Conservation (phyloP, 768 basidiomycete species). For the Naganishia vishniacii region DNA sequence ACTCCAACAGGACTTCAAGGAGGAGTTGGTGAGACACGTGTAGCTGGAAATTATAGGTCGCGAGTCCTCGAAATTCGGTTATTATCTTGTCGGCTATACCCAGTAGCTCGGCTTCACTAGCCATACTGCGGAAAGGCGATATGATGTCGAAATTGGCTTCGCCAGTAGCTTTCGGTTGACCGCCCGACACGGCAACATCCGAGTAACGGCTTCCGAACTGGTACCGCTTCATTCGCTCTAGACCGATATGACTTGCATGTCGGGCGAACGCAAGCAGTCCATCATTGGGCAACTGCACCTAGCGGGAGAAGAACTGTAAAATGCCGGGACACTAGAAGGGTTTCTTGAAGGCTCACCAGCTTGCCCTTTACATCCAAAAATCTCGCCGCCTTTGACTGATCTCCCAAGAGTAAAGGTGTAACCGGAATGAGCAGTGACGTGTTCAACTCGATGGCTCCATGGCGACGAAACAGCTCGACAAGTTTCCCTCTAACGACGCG, state of each 20-base stretch:
- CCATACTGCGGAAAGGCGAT: slow-evolving; percentile 40
- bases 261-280: slow-evolving; percentile 42
- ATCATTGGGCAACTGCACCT: slow-evolving; percentile 38
- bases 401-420: slow-evolving; percentile 56
- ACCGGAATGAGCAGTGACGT: slow-evolving; percentile 72
- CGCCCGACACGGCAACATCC: slow-evolving; percentile 33
- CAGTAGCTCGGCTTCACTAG: slow-evolving; percentile 41
- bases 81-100: slow-evolving; percentile 45
- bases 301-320: background rate
- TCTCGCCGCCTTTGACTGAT: slow-evolving; percentile 61
- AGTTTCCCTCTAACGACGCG: slow-evolving; percentile 72
- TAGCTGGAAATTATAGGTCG: slow-evolving; percentile 40
- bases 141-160: slow-evolving; percentile 45
- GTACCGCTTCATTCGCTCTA: slow-evolving; percentile 46
- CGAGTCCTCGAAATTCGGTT: slow-evolving; percentile 41
- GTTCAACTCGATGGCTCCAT: slow-evolving; percentile 83
- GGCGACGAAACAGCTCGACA: slow-evolving; percentile 71
- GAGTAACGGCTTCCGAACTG: slow-evolving; percentile 40
- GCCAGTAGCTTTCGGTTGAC: slow-evolving; percentile 39
- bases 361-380: slow-evolving; percentile 62
- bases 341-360: too few species aligned
- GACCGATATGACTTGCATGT: slow-evolving; percentile 37
- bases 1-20: slow-evolving; percentile 16
- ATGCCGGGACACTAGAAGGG: too few species aligned
- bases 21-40: slow-evolving; percentile 41